Conservation (phyloP, 2,329 filamentous ascomycete genomes). For the Ophiostoma sp. region DNA sequence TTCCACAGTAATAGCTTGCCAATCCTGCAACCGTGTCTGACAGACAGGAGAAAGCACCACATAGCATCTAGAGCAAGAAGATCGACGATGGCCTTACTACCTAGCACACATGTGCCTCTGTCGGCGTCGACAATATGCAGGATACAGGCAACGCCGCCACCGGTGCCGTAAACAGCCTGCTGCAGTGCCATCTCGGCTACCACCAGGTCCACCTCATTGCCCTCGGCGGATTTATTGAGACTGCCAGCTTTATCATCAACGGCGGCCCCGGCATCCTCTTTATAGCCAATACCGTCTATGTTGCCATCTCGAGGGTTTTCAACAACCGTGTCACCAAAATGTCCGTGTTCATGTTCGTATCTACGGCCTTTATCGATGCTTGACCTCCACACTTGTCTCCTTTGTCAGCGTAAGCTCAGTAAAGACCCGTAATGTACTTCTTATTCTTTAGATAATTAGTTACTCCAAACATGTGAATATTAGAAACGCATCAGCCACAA, state of each 20-base stretch:
- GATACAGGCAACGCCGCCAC: not conserved
- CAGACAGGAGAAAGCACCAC: not conserved
- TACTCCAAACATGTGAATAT: no score
- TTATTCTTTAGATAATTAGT: no score
- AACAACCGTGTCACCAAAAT: slow-evolving; percentile 64
- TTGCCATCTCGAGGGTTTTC: slow-evolving; percentile 51
- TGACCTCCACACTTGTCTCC: no score
- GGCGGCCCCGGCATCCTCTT: slow-evolving; percentile 39
- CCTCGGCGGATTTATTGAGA: slow-evolving; percentile 53
- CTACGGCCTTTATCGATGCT: slow-evolving; percentile 50
- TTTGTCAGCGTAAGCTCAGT: no score
- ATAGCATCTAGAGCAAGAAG: not conserved
- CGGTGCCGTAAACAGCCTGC: slow-evolving; percentile 6
- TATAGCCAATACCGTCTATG: slow-evolving; percentile 54
- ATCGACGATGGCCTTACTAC: not conserved
- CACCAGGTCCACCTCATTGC: slow-evolving; percentile 55
- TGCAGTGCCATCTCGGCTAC: slow-evolving; percentile 47
- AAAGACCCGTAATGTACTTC: no score
- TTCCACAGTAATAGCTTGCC: not conserved
- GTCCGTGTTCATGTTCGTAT: slow-evolving; percentile 56
- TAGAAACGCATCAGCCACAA: no score
- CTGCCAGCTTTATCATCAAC: slow-evolving; percentile 49
- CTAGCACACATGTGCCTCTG: not conserved
- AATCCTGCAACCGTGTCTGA: not conserved
- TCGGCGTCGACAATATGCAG: not conserved